phyloP scores from a whole-genome alignment of 768 basidiomycete species.

The Pleurotus tuber-regium region DNA sequence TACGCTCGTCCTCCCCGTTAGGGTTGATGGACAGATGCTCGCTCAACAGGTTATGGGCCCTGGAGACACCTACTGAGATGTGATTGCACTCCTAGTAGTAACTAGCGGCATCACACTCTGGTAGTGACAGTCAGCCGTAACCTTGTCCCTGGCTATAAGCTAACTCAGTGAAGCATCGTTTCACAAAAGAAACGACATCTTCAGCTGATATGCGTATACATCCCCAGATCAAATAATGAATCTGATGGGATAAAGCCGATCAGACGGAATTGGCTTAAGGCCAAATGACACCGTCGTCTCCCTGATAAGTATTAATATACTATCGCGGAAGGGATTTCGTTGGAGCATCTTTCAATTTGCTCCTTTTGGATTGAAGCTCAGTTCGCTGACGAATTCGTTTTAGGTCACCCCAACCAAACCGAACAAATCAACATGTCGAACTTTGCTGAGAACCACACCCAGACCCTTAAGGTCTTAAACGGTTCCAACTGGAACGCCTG shows the following conservation, averaged over 20 bases:
- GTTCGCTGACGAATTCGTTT: background rate
- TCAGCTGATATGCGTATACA: background rate
- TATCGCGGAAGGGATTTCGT: background rate
- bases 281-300: background rate
- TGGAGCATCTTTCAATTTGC: background rate
- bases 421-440: background rate
- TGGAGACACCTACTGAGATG: background rate
- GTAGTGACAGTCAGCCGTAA: background rate
- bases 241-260: background rate
- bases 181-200: too few species aligned
- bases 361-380: background rate
- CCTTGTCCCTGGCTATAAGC: background rate
- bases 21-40: background rate
- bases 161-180: background rate
- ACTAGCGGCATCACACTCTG: background rate
- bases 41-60: background rate
- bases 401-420: background rate
- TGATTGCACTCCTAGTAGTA: background rate
- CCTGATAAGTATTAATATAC: background rate
- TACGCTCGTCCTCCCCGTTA: background rate
- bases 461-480: background rate
- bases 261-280: background rate
- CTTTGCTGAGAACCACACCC: background rate
- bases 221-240: background rate
- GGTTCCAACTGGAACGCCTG: background rate